Percentiles rank a stretch among this genome's conserved stretches.
phyloP scores from a whole-genome alignment of 148 eudicot genomes.

The Cornus kousa region DNA sequence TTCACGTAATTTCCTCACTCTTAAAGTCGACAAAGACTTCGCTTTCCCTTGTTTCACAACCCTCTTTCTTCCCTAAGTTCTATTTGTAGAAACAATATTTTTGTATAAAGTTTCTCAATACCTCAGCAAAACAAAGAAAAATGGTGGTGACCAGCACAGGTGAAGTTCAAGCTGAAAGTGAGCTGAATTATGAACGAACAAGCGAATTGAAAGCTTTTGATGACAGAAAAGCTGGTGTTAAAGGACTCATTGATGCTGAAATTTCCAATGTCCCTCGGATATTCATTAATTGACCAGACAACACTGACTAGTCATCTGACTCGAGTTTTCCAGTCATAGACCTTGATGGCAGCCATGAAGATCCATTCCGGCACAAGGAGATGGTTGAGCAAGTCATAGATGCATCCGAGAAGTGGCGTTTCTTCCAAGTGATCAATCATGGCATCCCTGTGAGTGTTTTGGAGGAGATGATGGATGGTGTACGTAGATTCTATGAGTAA shows the following conservation, averaged over 20 bases:
- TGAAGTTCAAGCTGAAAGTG: background rate
- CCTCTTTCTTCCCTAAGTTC: too few relatives aligned
- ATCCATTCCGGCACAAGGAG: background rate
- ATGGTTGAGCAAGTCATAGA: conserved; percentile 24
- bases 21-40: too few relatives aligned
- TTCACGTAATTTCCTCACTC: too few relatives aligned
- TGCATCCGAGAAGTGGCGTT: conserved; percentile 44
- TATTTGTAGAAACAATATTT: too few relatives aligned
- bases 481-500: conserved; percentile 37
- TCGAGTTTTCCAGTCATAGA: conserved; percentile 31
- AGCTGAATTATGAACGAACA: conserved; percentile 11
- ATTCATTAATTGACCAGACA: conserved; percentile 27
- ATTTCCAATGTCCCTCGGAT: conserved; percentile 29
- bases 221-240: conserved; percentile 59
- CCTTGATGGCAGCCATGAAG: background rate
- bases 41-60: too few relatives aligned
- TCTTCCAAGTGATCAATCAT: conserved; percentile 60
- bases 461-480: conserved; percentile 42
- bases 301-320: background rate
- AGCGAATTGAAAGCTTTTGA: conserved; percentile 51
- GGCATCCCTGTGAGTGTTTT: conserved; percentile 33
- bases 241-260: conserved; percentile 53
- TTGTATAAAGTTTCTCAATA: too few relatives aligned
- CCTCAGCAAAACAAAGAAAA: too few relatives aligned
- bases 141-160: background rate